A percentile compares a stretch with the other conserved stretches of the same genome.
phyloP scores from a whole-genome alignment of 225 moss, liverwort and hornwort genomes.

The Asterella californica region DNA sequence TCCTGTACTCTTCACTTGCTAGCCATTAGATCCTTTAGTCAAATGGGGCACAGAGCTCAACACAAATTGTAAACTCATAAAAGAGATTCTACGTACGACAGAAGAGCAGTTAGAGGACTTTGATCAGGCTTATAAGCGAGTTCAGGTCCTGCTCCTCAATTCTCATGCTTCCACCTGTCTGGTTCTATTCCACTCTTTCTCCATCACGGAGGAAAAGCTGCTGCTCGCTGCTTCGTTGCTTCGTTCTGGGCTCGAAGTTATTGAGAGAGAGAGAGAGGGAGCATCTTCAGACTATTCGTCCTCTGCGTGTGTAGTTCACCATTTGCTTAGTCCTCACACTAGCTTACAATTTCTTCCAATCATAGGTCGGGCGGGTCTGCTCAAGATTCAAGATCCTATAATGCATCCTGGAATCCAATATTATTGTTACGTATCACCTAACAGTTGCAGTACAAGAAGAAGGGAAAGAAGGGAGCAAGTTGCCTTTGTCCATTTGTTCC shows the following conservation, averaged over 20 bases:
- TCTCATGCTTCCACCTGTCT: background rate
- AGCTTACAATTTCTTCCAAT: background rate
- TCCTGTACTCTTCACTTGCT: background rate
- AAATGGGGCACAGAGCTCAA: background rate
- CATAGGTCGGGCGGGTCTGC: background rate
- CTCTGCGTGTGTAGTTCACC: too few species aligned
- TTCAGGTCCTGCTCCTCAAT: too few species aligned
- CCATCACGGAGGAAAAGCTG: slow-evolving; percentile 1
- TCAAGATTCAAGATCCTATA: slow-evolving; percentile 7
- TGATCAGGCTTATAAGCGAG: too few species aligned
- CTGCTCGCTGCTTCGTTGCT: background rate
- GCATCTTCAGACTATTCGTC: slow-evolving; percentile 2
- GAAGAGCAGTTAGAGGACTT: background rate
- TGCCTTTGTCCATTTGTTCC: background rate
- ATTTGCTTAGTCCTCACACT: background rate
- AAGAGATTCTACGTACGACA: background rate
- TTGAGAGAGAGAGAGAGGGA: too few species aligned
- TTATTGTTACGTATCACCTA: background rate
- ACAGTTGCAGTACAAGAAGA: background rate
- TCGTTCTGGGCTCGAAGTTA: too few species aligned
- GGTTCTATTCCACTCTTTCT: background rate
- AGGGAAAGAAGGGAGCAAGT: background rate
- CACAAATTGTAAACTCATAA: background rate
- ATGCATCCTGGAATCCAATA: background rate
- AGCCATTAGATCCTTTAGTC: background rate